Evolutionary conservation across 2,329 filamentous ascomycete genomes (phyloP), one percentile per base, ranked within the genome.

Genomic region (Chrysoporthe cubensis): DNA sequence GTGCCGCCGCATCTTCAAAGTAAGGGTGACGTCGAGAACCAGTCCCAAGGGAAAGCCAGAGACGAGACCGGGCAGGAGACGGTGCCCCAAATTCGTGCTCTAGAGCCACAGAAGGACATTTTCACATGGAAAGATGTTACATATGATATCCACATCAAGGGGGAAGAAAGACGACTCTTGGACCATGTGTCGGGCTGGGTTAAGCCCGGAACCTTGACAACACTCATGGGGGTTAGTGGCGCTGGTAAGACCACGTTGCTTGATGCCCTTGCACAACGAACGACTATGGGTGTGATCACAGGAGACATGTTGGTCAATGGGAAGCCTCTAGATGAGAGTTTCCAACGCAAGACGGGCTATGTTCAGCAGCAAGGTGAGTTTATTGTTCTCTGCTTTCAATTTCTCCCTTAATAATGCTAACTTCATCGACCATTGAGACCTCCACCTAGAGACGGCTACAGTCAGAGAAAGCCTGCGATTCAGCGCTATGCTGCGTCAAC

Each of bases 151-250:
- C 86, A 90, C 72, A 91, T 96, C 79, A 96, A 96, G 79, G 84
- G 84, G 1, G 87, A 92, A 71, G 80, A 84, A 0, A 87, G 92
- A n/a, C 85, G 90, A 21, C 76, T 97, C 69, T 79, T 97, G 64
- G 90, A 97, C 72, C 82, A 94, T 66, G 91, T 97, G 1, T 88
- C 92, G 72, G 94, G 94, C 6, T 97, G 92, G 91, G 92, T 97
- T 66, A 94, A 94, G 77, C 94, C 94, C 0, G 94, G 94, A 42
- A 96, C 92, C 1, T 80, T 96, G 44, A 97, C 93, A 3, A 93
- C 93, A 1, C 82, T 96, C 6, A 90, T 90, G 87, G 87, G 90
- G 52, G 87, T 89, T 0, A 87, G 82, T 4, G 85, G 87, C 14
- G 87, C 87, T 1, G 87, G 87, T n/a, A 89, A 89, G 74, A 89